Percentiles rank a stretch among this genome's conserved stretches.
Conservation (phyloP, 352 stramenopile species). For the Peronospora farinosa region DNA sequence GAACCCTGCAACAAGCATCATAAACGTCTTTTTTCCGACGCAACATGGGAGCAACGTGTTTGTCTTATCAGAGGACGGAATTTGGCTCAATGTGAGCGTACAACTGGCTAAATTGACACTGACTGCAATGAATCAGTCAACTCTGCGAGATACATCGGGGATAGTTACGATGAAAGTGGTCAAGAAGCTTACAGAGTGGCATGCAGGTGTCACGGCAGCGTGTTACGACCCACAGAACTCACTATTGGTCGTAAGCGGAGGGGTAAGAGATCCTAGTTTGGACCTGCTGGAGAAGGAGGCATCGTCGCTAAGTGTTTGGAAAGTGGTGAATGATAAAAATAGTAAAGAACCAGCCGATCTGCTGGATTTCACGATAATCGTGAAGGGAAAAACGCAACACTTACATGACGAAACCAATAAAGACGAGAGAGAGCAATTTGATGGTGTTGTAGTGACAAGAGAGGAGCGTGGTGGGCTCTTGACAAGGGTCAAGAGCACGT, state of each 20-base stretch:
- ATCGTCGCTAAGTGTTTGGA: slow-evolving; percentile 67
- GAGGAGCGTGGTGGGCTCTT: slow-evolving; percentile 17
- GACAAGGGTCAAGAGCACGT: slow-evolving; percentile 21
- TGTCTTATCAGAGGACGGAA: slow-evolving; percentile 33
- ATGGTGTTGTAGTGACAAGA: background rate
- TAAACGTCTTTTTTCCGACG: slow-evolving; percentile 37
- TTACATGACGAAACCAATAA: background rate
- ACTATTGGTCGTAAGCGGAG: slow-evolving; percentile 51
- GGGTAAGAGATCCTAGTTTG: slow-evolving; percentile 46
- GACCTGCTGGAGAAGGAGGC: slow-evolving; percentile 40
- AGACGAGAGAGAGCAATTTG: background rate
- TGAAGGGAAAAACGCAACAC: slow-evolving; percentile 23
- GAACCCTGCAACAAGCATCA: slow-evolving; percentile 29
- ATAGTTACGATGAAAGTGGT: slow-evolving; percentile 38
- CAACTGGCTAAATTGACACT: slow-evolving; percentile 42
- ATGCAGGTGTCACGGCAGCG: slow-evolving; percentile 41
- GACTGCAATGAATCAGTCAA: slow-evolving; percentile 21
- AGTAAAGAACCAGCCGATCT: slow-evolving; percentile 44
- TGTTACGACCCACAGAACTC: slow-evolving; percentile 34
- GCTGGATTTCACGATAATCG: slow-evolving; percentile 63
- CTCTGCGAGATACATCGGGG: slow-evolving; percentile 7
- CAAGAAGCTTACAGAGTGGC: slow-evolving; percentile 52
- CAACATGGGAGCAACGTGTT: slow-evolving; percentile 36
- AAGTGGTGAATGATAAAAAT: slow-evolving; percentile 25
- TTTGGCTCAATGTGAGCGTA: slow-evolving; percentile 46